Evolutionary conservation across 768 basidiomycete genomes (phyloP).

Genomic region (Mycena capillaripes): DNA sequence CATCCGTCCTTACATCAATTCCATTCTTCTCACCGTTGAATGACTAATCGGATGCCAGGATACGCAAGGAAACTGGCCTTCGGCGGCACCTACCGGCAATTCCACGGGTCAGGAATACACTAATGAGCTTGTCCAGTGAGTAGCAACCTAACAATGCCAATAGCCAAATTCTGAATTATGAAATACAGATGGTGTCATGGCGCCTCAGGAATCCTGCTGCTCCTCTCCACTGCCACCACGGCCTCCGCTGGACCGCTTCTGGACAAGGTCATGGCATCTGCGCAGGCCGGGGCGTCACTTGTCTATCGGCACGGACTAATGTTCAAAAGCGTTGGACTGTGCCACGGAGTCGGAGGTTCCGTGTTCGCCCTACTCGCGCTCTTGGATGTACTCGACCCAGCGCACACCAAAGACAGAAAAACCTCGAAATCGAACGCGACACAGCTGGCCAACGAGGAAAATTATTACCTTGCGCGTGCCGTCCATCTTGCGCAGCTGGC

Average conservation of each 20-base stretch:
- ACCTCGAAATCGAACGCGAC: background rate
- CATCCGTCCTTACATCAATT: conserved; percentile 52
- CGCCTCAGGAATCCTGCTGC: conserved; percentile 63
- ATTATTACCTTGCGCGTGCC: conserved; percentile 54
- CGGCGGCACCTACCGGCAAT: conserved; percentile 50
- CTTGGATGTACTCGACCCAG: conserved; percentile 56
- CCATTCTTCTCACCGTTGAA: conserved; percentile 59
- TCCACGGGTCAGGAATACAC: conserved; percentile 22
- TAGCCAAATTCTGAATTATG: background rate
- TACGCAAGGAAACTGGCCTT: conserved; percentile 66
- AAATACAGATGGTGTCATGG: conserved; percentile 68
- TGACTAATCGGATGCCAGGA: conserved; percentile 66
- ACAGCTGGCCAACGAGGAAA: conserved; percentile 10
- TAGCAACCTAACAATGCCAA: background rate
- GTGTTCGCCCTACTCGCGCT: conserved; percentile 66
- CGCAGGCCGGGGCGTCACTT: conserved; percentile 55
- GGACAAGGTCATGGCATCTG: conserved; percentile 47
- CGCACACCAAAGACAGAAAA: conserved; percentile 17
- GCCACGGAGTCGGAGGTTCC: conserved; percentile 70
- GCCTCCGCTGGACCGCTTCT: conserved; percentile 39
- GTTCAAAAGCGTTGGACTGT: conserved; percentile 71
- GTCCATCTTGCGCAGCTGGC: conserved; percentile 64
- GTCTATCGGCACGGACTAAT: conserved; percentile 65
- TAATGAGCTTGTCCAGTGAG: conserved; percentile 67
- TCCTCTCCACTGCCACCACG: conserved; percentile 56